phyloP scores from a whole-genome alignment of 805 yeast species.

The Ogataea ganodermae region DNA sequence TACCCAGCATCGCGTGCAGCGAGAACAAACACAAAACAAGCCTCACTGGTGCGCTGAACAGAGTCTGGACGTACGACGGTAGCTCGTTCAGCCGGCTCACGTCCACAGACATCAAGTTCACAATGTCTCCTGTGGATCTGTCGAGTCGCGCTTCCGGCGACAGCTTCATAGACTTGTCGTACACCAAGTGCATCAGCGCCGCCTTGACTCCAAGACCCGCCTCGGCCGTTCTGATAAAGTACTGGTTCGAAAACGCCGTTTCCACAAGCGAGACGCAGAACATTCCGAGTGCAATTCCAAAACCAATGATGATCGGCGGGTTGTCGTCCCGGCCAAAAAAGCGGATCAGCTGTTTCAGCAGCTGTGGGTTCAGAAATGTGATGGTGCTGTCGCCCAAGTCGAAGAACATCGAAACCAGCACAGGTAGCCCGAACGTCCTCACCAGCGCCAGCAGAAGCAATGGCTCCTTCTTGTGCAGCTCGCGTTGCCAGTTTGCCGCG shows the following conservation, averaged over 20 bases:
- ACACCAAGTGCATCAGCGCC: slow-evolving; percentile 65
- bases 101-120: slow-evolving; percentile 79
- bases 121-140: slow-evolving; percentile 74
- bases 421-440: slow-evolving; percentile 40
- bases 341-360: slow-evolving; percentile 50
- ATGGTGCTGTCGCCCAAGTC: slow-evolving; percentile 42
- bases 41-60: slow-evolving; percentile 61
- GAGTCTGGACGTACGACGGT: slow-evolving; percentile 51
- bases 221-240: slow-evolving; percentile 56
- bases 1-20: slow-evolving; percentile 56
- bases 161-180: slow-evolving; percentile 67
- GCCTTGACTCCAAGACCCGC: slow-evolving; percentile 68
- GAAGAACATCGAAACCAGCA: slow-evolving; percentile 36
- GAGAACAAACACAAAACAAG: slow-evolving; percentile 55
- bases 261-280: slow-evolving; percentile 60
- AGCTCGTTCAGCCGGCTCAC: slow-evolving; percentile 63
- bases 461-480: slow-evolving; percentile 32
- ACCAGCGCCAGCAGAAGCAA: slow-evolving; percentile 37
- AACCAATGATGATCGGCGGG: slow-evolving; percentile 59
- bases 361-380: slow-evolving; percentile 55
- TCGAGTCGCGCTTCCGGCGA: slow-evolving; percentile 64
- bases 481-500: slow-evolving; percentile 37
- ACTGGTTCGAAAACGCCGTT: slow-evolving; percentile 68
- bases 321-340: slow-evolving; percentile 39
- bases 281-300: slow-evolving; percentile 62